Evolutionary conservation across 768 basidiomycete species (phyloP).

Genomic region (Plicaturopsis crispa): DNA sequence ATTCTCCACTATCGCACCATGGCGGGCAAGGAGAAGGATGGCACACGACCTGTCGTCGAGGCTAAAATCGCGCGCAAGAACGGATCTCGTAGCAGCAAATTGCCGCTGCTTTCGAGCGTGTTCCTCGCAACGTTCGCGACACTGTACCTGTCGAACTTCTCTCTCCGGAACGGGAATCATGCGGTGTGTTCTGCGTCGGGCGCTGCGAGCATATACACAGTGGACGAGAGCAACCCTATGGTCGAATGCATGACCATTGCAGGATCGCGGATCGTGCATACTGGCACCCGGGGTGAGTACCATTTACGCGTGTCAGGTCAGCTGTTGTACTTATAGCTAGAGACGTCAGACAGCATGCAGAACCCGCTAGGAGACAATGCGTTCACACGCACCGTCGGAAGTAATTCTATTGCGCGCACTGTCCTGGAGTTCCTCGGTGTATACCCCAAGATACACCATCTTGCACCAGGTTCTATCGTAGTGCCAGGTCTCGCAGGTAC

Average conservation of each 20-base stretch:
- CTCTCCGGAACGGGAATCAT: conserved; percentile 24
- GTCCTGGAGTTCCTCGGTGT: no score
- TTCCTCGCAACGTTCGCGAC: neutral
- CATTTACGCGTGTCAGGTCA: conserved; percentile 9
- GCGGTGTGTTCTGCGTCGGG: conserved; percentile 45
- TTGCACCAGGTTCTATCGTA: conserved; percentile 36
- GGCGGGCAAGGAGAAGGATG: no score
- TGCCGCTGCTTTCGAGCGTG: neutral
- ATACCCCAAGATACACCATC: conserved; percentile 14
- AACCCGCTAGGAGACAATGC: no score
- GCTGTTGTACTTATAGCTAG: no score
- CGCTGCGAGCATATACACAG: conserved; percentile 70
- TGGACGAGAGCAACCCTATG: conserved; percentile 40
- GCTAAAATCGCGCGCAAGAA: neutral
- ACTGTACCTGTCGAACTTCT: neutral
- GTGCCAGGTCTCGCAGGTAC: conserved; percentile 71
- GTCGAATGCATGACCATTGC: conserved; percentile 59
- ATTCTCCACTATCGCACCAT: no score
- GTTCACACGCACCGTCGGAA: no score
- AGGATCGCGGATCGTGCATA: conserved; percentile 35
- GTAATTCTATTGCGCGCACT: no score
- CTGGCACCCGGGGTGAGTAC: conserved; percentile 41
- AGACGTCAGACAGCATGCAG: no score
- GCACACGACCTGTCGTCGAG: no score
- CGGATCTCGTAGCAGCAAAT: neutral